A percentile compares a stretch with the other conserved stretches of the same genome.
Conservation (phyloP, 345 rosid species). For the Hibiscus syriacus region DNA sequence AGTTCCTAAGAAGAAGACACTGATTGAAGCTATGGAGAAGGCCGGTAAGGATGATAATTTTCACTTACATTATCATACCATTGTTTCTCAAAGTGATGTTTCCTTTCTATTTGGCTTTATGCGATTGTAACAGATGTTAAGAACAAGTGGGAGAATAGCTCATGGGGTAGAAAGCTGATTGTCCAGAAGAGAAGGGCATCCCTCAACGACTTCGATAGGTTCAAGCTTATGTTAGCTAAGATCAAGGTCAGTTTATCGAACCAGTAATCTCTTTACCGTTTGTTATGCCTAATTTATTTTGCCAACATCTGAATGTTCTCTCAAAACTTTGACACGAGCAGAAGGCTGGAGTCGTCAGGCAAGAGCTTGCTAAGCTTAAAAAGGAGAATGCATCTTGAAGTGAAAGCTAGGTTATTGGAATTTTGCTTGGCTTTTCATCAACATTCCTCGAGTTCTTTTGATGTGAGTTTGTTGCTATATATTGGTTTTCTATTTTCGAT, state of each 20-base stretch:
- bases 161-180: slow-evolving; percentile 83
- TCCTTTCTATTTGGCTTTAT: not conserved
- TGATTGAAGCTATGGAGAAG: slow-evolving; percentile 76
- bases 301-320: not conserved
- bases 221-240: slow-evolving; percentile 84
- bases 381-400: slow-evolving; percentile 27
- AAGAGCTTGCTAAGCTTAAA: slow-evolving; percentile 59
- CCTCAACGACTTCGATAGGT: slow-evolving; percentile 74
- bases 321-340: slow-evolving; percentile 14
- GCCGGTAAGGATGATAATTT: slow-evolving; percentile 44
- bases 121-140: slow-evolving; percentile 50
- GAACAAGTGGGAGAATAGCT: slow-evolving; percentile 81
- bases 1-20: slow-evolving; percentile 69
- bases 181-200: slow-evolving; percentile 75
- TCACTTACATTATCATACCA: not conserved
- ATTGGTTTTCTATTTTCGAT: not conserved
- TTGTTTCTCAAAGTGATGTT: not conserved
- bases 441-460: not conserved
- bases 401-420: not conserved
- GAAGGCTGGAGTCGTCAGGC: slow-evolving; percentile 52
- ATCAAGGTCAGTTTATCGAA: slow-evolving; percentile 47
- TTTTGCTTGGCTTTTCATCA: slow-evolving; percentile 15
- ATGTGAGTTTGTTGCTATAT: slow-evolving; percentile 2
- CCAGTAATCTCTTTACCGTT: too few species aligned
- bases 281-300: not conserved